Conservation (phyloP, 2,329 filamentous ascomycete species). For the Aurifilum marmelostoma region DNA sequence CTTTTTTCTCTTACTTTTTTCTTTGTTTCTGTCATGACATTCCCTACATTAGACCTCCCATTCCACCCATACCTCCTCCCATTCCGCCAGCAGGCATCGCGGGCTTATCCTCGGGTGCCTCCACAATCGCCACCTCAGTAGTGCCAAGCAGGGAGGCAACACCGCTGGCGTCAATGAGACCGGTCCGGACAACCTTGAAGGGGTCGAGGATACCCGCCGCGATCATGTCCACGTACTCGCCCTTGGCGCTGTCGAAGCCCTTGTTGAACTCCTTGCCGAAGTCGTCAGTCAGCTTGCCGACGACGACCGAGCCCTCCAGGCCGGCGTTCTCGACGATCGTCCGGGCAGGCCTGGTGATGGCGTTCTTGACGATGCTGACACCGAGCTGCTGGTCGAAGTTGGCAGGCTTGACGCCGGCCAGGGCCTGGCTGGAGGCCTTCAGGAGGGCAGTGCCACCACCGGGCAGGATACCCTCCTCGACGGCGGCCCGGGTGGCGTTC, state of each 20-base stretch:
- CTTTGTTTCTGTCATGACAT: conserved; percentile 30
- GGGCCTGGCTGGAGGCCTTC: conserved; percentile 91
- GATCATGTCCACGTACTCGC: conserved; percentile 99
- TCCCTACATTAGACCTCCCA: conserved; percentile 61
- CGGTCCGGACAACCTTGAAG: conserved; percentile 98
- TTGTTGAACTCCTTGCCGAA: conserved; percentile 93
- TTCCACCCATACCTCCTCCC: conserved; percentile 50
- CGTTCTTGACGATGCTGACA: conserved; percentile 96
- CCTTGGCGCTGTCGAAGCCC: conserved; percentile 94
- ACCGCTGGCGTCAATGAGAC: conserved; percentile 90
- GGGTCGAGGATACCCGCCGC: conserved; percentile 94
- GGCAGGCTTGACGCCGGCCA: conserved; percentile 78
- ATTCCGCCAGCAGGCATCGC: conserved; percentile 61
- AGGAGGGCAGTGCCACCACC: conserved; percentile 97
- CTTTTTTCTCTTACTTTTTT: conserved; percentile 20
- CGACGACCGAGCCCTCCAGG: conserved; percentile 90
- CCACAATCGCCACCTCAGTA: conserved; percentile 96
- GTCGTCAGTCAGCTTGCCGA: conserved; percentile 98
- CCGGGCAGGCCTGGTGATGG: conserved; percentile 92
- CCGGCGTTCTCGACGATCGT: conserved; percentile 98
- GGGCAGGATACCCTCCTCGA: conserved; percentile 98
- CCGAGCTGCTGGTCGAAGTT: conserved; percentile 99
- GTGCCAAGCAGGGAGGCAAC: conserved; percentile 96
- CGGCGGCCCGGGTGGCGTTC: conserved; percentile 95
- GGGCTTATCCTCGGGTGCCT: conserved; percentile 89